Conservation (phyloP, 108 stramenopile genomes). For the Epithemia pelagica region DNA sequence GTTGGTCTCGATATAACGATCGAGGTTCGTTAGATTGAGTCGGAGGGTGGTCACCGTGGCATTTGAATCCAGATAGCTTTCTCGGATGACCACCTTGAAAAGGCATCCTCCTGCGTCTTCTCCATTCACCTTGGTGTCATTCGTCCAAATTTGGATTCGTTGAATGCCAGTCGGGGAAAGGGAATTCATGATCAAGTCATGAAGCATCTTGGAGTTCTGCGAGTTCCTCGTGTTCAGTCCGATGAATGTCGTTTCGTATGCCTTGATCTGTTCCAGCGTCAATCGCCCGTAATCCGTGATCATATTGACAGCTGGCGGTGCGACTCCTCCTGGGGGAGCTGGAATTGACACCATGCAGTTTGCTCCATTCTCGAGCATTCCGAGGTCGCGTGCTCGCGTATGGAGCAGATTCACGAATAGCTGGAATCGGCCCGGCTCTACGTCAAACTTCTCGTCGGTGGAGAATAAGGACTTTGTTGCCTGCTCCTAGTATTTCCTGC, state of each 20-base stretch:
- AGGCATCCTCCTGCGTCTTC: neutral
- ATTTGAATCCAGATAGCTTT: slow-evolving; percentile 14
- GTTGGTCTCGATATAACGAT: slow-evolving; percentile 12
- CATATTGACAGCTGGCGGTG: neutral
- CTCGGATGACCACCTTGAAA: slow-evolving; percentile 25
- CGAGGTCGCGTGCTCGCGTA: neutral
- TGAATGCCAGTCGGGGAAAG: neutral
- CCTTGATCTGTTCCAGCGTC: neutral
- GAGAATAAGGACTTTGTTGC: neutral
- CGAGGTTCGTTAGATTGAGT: slow-evolving; percentile 13
- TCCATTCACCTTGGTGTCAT: neutral
- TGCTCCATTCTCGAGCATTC: neutral
- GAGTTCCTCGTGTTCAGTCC: neutral
- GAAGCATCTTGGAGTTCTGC: neutral
- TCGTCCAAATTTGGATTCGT: neutral
- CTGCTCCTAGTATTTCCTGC: neutral
- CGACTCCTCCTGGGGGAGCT: neutral
- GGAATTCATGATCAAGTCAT: neutral
- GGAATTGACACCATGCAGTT: neutral
- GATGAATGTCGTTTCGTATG: neutral
- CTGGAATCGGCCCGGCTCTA: neutral
- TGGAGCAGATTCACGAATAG: neutral
- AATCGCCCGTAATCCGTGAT: neutral
- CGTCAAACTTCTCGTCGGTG: neutral
- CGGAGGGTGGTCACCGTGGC: slow-evolving; percentile 16